Percentiles rank a stretch among this genome's conserved stretches.
phyloP scores from a whole-genome alignment of 495 filamentous ascomycete species.

The Tricharina praecox region DNA sequence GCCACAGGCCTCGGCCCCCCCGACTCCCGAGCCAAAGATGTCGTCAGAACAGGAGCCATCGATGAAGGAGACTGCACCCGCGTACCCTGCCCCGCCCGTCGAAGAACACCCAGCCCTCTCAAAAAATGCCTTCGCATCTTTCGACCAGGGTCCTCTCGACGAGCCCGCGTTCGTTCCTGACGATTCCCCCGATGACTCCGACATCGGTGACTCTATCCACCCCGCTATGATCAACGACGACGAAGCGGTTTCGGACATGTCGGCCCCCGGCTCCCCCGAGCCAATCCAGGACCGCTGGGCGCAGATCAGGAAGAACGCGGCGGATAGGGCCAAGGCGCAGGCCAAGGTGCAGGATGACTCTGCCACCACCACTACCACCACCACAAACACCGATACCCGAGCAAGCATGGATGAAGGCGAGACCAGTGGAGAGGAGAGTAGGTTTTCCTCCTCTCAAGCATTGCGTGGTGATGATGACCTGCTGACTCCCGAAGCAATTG shows the following conservation, averaged over 20 bases:
- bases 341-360: slow-evolving; percentile 8
- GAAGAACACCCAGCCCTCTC: slow-evolving; percentile 18
- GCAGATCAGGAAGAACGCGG: slow-evolving; percentile 86
- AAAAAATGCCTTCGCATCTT: slow-evolving; percentile 58
- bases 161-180: slow-evolving; percentile 70
- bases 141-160: slow-evolving; percentile 74
- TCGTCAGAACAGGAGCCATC: background rate
- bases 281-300: slow-evolving; percentile 67
- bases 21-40: background rate
- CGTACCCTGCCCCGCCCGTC: background rate
- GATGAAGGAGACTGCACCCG: slow-evolving; percentile 2
- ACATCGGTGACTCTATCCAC: background rate
- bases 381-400: slow-evolving; percentile 29
- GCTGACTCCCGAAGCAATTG: slow-evolving; percentile 48
- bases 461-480: background rate
- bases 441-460: too few relatives aligned
- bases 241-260: slow-evolving; percentile 27
- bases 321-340: slow-evolving; percentile 43
- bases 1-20: background rate
- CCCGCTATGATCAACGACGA: slow-evolving; percentile 8
- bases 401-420: slow-evolving; percentile 52
- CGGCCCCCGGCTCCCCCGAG: slow-evolving; percentile 27
- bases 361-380: slow-evolving; percentile 5
- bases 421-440: slow-evolving; percentile 91
- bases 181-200: slow-evolving; percentile 34